phyloP scores from a whole-genome alignment of 352 stramenopile genomes.

The Phytophthora chlamydospora region DNA sequence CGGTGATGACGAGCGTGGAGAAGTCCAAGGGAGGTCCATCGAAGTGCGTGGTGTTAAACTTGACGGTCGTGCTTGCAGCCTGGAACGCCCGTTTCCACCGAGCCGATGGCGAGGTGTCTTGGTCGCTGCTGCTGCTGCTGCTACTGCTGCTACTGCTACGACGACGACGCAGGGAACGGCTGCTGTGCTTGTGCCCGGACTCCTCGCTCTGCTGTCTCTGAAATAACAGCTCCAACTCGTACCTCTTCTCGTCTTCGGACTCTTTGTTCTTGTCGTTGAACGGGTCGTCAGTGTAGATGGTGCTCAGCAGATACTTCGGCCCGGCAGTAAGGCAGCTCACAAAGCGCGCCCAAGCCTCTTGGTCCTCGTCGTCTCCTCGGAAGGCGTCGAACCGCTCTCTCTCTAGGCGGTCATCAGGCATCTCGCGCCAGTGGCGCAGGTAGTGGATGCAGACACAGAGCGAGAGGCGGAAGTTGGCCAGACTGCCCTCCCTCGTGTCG shows the following conservation, averaged over 20 bases:
- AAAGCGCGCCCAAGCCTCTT: slow-evolving; percentile 65
- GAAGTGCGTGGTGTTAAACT: slow-evolving; percentile 82
- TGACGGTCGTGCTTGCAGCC: slow-evolving; percentile 68
- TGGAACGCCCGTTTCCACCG: slow-evolving; percentile 80
- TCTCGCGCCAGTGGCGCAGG: slow-evolving; percentile 76
- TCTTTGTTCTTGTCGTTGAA: slow-evolving; percentile 84
- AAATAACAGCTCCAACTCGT: slow-evolving; percentile 67
- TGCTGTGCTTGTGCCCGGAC: slow-evolving; percentile 29
- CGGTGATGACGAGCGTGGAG: slow-evolving; percentile 83
- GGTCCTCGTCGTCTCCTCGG: slow-evolving; percentile 59
- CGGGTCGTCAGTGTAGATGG: slow-evolving; percentile 68
- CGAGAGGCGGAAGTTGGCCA: slow-evolving; percentile 86
- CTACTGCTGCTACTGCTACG: slow-evolving; percentile 31
- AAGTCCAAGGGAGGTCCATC: slow-evolving; percentile 83
- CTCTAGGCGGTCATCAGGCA: slow-evolving; percentile 81
- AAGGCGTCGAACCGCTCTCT: slow-evolving; percentile 53
- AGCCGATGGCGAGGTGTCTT: slow-evolving; percentile 32
- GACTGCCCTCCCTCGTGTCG: slow-evolving; percentile 79
- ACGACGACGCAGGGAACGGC: slow-evolving; percentile 20
- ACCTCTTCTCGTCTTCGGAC: slow-evolving; percentile 67
- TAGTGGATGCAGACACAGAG: slow-evolving; percentile 88
- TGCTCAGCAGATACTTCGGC: slow-evolving; percentile 42
- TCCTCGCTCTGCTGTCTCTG: slow-evolving; percentile 54
- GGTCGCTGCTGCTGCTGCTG: slow-evolving; percentile 30
- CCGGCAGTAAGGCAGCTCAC: slow-evolving; percentile 45